These are phyloP conservation scores for Pestalotiopsis sp. DNA, from an alignment of 2,329 filamentous ascomycete genomes.

Conservation along the genomic window DNA sequence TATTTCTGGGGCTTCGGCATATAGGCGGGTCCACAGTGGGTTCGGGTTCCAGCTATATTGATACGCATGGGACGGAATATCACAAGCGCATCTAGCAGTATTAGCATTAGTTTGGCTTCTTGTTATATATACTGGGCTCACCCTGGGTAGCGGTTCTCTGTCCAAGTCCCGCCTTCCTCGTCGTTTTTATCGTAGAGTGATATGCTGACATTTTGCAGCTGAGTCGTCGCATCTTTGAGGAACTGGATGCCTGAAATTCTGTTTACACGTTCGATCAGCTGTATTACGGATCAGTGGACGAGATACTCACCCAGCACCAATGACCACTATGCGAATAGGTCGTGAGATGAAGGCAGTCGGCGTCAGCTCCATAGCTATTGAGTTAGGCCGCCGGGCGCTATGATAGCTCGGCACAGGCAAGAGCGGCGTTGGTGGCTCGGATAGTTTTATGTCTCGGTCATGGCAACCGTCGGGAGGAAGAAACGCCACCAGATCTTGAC, in stretches of 20 bases:
- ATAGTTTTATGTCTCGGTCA: not conserved
- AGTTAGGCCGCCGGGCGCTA: not conserved
- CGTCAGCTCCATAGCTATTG: not conserved
- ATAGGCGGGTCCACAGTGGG: not conserved
- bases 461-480: not conserved
- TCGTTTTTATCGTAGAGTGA: not conserved
- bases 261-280: not conserved
- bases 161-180: not conserved
- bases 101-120: not conserved
- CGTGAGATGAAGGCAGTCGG: not conserved
- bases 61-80: not conserved
- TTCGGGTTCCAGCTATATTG: conserved; percentile 1
- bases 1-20: not conserved
- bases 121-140: not conserved
- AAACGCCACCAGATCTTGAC: not conserved
- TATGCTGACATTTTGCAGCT: not conserved
- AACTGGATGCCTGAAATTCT: not conserved
- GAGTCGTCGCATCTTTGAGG: not conserved
- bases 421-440: not conserved
- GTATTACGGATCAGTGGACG: not conserved
- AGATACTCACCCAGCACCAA: not conserved
- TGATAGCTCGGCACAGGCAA: not conserved
- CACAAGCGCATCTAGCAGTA: not conserved
- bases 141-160: not conserved
- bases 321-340: not conserved